Evolutionary conservation across 106 monocot genomes (phyloP).

Genomic region (Apostasia shenzhenica): DNA sequence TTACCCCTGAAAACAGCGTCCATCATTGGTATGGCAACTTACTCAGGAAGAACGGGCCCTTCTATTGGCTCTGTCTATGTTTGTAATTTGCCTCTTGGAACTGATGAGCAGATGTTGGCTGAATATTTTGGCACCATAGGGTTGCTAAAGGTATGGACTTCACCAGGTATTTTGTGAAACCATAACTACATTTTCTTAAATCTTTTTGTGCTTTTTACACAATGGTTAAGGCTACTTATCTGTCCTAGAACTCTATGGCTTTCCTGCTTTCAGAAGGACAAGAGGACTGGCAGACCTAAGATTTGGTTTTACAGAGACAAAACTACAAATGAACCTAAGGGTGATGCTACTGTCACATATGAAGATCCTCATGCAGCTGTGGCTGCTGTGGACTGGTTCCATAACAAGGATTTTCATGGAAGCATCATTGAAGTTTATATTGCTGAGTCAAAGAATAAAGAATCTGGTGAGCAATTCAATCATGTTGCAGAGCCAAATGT

Average conservation of each 20-base stretch:
- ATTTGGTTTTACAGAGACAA: constrained; percentile 98
- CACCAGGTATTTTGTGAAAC: constrained; percentile 55
- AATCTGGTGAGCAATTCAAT: constrained; percentile 32
- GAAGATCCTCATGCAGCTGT: constrained; percentile 98
- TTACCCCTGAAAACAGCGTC: neutral
- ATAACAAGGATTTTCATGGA: constrained; percentile 95
- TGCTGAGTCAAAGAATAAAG: constrained; percentile 84
- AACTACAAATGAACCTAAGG: constrained; percentile 88
- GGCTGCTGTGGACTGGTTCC: constrained; percentile 97
- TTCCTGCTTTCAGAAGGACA: constrained; percentile 67
- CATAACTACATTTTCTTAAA: constrained; percentile 12
- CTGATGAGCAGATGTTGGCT: constrained; percentile 84
- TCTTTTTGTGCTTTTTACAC: neutral
- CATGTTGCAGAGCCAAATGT: constrained; percentile 12
- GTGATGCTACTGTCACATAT: constrained; percentile 96
- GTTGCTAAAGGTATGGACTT: constrained; percentile 93
- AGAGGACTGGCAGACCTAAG: constrained; percentile 85
- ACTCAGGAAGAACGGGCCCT: constrained; percentile 42
- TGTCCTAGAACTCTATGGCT: neutral
- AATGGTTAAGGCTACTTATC: neutral
- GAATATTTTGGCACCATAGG: constrained; percentile 99
- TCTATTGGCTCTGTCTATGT: constrained; percentile 86
- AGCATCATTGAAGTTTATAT: constrained; percentile 73
- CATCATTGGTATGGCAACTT: constrained; percentile 50
- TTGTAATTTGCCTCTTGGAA: constrained; percentile 86